Evolutionary conservation across 805 yeast species (phyloP), one percentile per base, ranked within the genome.

Genomic region (Candida caryicola): DNA sequence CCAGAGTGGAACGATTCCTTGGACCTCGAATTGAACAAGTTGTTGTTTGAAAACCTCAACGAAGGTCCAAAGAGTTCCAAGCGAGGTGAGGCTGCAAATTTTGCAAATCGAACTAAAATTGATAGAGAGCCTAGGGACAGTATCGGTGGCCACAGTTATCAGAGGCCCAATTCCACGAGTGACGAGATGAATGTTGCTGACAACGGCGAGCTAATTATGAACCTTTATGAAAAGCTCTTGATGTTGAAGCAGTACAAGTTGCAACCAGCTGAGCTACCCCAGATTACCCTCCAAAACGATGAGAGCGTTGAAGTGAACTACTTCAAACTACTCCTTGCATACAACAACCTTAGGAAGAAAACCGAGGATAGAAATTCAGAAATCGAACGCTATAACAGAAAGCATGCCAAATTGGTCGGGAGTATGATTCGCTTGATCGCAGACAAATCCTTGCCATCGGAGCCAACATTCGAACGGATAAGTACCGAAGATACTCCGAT

Each of bases 291-390:
- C 2, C 14, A 29, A 29, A 12, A 17, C 17, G 27, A 17, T 13
- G 49, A 39, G 27, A 31, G 29, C 19, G 14, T 33, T 23, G 44
- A 39, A 15, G 12, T 38, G 17, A 52, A 44, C 19, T 53, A 43
- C 40, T 46, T 37, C 36, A 35, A 40, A 17, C 37, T 53, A 19
- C 39, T 50, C 28, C 35, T 34, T 15, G 31, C 41, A 7, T 51
- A 50, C 38, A 44, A 47, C 34, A 34, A 43, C 17, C 37, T 53
- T 18, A 23, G 42, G 10, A 35, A 47, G 27, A 13, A 31, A 17
- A 30, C 51, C 14, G 31, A 37, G 21, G 34, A 29, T 17, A 47
- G 45, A 19, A 53, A 53, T 35, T 33, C 32, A 14, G 49, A 51
- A 23, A 34, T 51, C 15, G 42, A 31, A 30, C 28, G 45, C n/a